Conservation (phyloP, 75 land plant species). For the Cupressus sempervirens region DNA sequence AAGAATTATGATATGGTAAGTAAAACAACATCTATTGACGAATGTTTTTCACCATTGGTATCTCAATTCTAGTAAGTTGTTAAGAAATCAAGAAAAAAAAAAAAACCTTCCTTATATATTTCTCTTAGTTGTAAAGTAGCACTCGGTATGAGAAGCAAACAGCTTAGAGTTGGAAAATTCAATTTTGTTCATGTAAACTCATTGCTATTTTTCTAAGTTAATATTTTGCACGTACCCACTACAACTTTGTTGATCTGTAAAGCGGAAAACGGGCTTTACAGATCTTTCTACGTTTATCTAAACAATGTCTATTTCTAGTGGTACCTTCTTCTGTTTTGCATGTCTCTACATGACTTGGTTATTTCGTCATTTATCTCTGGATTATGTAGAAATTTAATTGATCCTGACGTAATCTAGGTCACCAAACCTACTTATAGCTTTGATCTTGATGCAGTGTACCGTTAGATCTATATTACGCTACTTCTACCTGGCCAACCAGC, state of each 20-base stretch:
- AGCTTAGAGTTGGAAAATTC: slow-evolving; percentile 4
- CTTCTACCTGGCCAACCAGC: not conserved
- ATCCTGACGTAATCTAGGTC: not conserved
- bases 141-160: not conserved
- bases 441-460: not conserved
- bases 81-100: not conserved
- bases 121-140: not conserved
- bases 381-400: not conserved
- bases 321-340: not conserved
- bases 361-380: not conserved
- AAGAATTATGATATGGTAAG: not conserved
- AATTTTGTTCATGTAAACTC: not conserved
- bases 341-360: not conserved
- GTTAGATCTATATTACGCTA: not conserved
- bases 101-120: not conserved
- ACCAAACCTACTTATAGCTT: not conserved
- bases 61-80: not conserved
- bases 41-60: not conserved
- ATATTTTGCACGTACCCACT: not conserved
- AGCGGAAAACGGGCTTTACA: not conserved
- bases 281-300: not conserved
- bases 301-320: too few relatives aligned
- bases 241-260: not conserved
- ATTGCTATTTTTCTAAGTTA: slow-evolving; percentile 2
- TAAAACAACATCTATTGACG: not conserved